Conservation (phyloP, 108 stramenopile genomes). For the Pseudonitzschia delicatissima region DNA sequence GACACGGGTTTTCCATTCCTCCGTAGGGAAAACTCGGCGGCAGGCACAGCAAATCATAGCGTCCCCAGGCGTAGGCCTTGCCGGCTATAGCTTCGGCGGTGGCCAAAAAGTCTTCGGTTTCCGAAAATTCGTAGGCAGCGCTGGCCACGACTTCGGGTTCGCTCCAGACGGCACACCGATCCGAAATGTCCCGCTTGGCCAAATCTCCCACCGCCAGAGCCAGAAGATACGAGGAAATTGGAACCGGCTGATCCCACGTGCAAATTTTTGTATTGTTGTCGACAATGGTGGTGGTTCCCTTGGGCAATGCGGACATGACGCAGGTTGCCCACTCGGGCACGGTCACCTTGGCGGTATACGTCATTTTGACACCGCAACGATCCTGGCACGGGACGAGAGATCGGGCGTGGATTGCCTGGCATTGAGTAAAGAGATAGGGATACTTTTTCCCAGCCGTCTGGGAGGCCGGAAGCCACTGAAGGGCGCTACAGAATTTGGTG, state of each 20-base stretch:
- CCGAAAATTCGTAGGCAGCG: conserved; percentile 89
- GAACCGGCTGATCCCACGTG: conserved; percentile 83
- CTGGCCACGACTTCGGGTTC: conserved; percentile 88
- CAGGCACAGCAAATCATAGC: conserved; percentile 94
- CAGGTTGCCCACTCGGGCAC: conserved; percentile 90
- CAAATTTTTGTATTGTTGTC: conserved; percentile 34
- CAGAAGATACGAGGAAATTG: conserved; percentile 91
- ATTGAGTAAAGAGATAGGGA: conserved; percentile 97
- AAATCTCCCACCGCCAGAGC: conserved; percentile 95
- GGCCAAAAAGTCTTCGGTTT: conserved; percentile 87
- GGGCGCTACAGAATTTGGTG: conserved; percentile 63
- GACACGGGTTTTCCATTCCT: conserved; percentile 95
- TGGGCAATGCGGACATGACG: conserved; percentile 87
- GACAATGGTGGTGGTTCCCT: conserved; percentile 2
- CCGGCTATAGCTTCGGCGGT: conserved; percentile 81
- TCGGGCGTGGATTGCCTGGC: conserved; percentile 96
- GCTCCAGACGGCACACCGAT: conserved; percentile 83
- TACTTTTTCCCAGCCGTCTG: conserved; percentile 89
- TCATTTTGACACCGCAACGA: conserved; percentile 81
- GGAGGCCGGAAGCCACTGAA: conserved; percentile 90
- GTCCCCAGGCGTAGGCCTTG: conserved; percentile 84
- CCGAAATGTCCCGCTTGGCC: conserved; percentile 65
- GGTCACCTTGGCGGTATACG: conserved; percentile 80
- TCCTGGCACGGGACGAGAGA: conserved; percentile 94
- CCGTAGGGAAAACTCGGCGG: conserved; percentile 98